A percentile compares a stretch with the other conserved stretches of the same genome.
These are phyloP conservation scores for Luzula sylvatica DNA, from an alignment of 176 grass and related monocot species.

Conservation along the genomic window DNA sequence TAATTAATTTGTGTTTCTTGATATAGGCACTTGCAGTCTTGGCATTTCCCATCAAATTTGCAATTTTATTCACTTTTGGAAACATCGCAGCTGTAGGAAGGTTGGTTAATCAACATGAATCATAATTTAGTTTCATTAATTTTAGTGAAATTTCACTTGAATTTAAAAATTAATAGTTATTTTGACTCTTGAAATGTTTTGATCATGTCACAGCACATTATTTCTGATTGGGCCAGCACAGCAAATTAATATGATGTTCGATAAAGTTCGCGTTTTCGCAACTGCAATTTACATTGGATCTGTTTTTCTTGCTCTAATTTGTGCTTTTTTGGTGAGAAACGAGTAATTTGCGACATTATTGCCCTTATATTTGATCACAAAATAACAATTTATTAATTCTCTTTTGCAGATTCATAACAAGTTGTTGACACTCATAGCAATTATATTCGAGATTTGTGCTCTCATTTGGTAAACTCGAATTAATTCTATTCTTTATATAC, in stretches of 20 bases:
- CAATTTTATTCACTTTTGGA: slow-evolving; percentile 77
- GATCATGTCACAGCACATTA: slow-evolving; percentile 65
- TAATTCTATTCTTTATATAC: background rate
- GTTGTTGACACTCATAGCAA: slow-evolving; percentile 57
- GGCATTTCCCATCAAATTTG: slow-evolving; percentile 69
- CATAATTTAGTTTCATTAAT: background rate
- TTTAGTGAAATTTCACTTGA: background rate
- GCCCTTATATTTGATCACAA: slow-evolving; percentile 1
- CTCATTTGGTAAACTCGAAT: slow-evolving; percentile 52
- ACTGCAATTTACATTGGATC: slow-evolving; percentile 64
- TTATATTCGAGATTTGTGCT: slow-evolving; percentile 80
- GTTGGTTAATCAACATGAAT: slow-evolving; percentile 21
- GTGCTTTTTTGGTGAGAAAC: slow-evolving; percentile 67
- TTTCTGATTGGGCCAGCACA: slow-evolving; percentile 63
- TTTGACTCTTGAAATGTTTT: slow-evolving; percentile 27
- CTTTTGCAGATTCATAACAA: slow-evolving; percentile 75
- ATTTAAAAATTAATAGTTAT: background rate
- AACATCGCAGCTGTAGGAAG: slow-evolving; percentile 87
- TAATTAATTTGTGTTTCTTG: slow-evolving; percentile 19
- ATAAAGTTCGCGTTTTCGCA: slow-evolving; percentile 59
- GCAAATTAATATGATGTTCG: slow-evolving; percentile 87
- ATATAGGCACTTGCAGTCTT: slow-evolving; percentile 71
- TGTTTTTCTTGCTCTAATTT: slow-evolving; percentile 71
- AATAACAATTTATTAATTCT: background rate
- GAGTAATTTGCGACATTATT: slow-evolving; percentile 1